A percentile compares a stretch with the other conserved stretches of the same genome.
These are phyloP conservation scores for Fusarium phyllophilum DNA, from an alignment of 2,329 filamentous ascomycete species.

Conservation along the genomic window DNA sequence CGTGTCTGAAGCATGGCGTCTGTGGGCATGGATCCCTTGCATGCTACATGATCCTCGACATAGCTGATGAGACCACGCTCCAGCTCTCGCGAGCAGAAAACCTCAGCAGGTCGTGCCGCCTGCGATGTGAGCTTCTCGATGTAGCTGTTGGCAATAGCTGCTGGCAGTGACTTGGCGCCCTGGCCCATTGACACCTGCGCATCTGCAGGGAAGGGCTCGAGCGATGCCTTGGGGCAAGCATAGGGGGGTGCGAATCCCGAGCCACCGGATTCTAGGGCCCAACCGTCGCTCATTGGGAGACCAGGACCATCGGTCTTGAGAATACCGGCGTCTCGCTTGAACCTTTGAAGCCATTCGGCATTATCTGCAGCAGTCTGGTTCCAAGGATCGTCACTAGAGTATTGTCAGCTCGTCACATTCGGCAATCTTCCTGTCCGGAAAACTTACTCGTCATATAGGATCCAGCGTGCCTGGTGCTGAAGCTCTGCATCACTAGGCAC, in stretches of 20 bases:
- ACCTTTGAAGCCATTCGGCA: conserved; percentile 69
- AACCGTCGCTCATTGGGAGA: conserved; percentile 54
- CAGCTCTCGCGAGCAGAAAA: conserved; percentile 69
- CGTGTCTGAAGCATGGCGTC: conserved; percentile 59
- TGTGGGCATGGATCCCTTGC: conserved; percentile 55
- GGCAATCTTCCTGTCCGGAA: background rate
- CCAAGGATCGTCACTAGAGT: conserved; percentile 67
- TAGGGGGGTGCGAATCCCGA: conserved; percentile 67
- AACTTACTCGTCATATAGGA: conserved; percentile 69
- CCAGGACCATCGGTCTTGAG: conserved; percentile 62
- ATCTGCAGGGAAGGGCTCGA: conserved; percentile 49
- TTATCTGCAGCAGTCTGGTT: conserved; percentile 73
- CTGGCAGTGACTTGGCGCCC: conserved; percentile 54
- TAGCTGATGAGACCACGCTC: conserved; percentile 64
- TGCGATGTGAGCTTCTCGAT: conserved; percentile 56
- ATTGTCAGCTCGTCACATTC: conserved; percentile 30
- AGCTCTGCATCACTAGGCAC: conserved; percentile 70
- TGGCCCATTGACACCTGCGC: conserved; percentile 49
- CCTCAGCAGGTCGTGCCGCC: conserved; percentile 57
- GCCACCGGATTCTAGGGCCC: conserved; percentile 62
- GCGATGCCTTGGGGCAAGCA: conserved; percentile 55
- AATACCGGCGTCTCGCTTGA: conserved; percentile 68
- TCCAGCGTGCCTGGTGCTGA: conserved; percentile 71
- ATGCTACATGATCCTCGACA: conserved; percentile 54
- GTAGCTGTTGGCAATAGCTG: conserved; percentile 60